Percentiles rank a stretch among this genome's conserved stretches.
phyloP scores from a whole-genome alignment of 2,329 filamentous ascomycete genomes.

The Fusarium marasasianum region DNA sequence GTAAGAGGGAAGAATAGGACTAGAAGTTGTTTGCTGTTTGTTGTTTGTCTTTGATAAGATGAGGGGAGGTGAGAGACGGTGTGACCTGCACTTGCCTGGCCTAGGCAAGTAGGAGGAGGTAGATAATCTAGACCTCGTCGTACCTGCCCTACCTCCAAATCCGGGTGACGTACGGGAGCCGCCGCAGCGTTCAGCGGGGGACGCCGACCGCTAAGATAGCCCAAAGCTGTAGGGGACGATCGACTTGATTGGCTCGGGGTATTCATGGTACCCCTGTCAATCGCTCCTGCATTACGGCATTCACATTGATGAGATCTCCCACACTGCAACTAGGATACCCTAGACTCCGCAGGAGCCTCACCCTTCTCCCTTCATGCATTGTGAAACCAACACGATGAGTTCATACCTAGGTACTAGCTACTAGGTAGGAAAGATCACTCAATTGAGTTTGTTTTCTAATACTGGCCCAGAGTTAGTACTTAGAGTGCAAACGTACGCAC shows the following conservation, averaged over 20 bases:
- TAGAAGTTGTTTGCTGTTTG: neutral
- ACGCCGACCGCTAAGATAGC: slow-evolving; percentile 31
- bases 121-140: neutral
- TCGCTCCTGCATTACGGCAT: slow-evolving; percentile 8
- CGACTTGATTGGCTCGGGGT: slow-evolving; percentile 28
- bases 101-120: slow-evolving; percentile 2
- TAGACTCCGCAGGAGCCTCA: slow-evolving; percentile 7
- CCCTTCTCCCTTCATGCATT: neutral
- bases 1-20: neutral
- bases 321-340: slow-evolving; percentile 14
- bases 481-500: neutral
- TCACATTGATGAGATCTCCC: neutral
- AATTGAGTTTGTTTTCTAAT: neutral
- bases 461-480: neutral
- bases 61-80: slow-evolving; percentile 26
- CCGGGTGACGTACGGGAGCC: slow-evolving; percentile 36
- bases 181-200: slow-evolving; percentile 38
- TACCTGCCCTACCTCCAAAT: slow-evolving; percentile 16
- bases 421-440: too few relatives aligned
- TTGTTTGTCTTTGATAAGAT: slow-evolving; percentile 9
- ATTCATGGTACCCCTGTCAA: slow-evolving; percentile 18
- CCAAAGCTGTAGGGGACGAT: slow-evolving; percentile 25
- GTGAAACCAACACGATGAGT: neutral
- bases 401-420: too few relatives aligned
- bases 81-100: slow-evolving; percentile 35